Evolutionary conservation across 805 yeast species (phyloP).

Genomic region (Kregervanrija pseudodelftensis): DNA sequence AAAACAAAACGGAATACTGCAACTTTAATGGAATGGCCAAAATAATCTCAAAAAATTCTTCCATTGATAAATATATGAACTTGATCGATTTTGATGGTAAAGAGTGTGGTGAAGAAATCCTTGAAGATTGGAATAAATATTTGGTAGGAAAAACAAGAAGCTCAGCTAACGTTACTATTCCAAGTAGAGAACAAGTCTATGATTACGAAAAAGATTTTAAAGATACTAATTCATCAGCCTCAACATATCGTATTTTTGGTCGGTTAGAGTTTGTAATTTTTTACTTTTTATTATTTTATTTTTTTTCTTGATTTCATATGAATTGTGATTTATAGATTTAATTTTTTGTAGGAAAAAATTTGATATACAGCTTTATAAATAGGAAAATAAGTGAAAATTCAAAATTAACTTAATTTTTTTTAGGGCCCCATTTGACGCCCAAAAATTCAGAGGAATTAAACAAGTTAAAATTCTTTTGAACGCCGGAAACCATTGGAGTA

Average conservation of each 20-base stretch:
- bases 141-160: conserved; percentile 14
- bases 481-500: conserved; percentile 42
- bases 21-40: conserved; percentile 13
- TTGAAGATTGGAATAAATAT: conserved; percentile 20
- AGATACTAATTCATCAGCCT: not conserved
- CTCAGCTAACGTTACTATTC: not conserved
- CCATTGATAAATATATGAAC: conserved; percentile 11
- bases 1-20: conserved; percentile 13
- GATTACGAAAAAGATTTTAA: conserved; percentile 9
- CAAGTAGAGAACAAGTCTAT: conserved; percentile 9
- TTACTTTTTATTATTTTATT: no score
- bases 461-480: conserved; percentile 11
- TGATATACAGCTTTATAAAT: not conserved
- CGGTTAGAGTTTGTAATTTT: not conserved
- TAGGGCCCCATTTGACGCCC: conserved; percentile 82
- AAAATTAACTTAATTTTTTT: conserved; percentile 32
- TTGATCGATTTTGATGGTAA: conserved; percentile 17
- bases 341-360: not conserved
- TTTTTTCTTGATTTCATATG: no score
- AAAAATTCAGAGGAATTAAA: conserved; percentile 48
- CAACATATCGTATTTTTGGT: not conserved
- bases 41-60: conserved; percentile 9
- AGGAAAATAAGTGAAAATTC: not conserved
- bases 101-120: conserved; percentile 18
- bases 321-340: not conserved